A percentile compares a stretch with the other conserved stretches of the same genome.
phyloP scores from a whole-genome alignment of 1,139 yeast genomes.

The Blastobotrys ciferrii region DNA sequence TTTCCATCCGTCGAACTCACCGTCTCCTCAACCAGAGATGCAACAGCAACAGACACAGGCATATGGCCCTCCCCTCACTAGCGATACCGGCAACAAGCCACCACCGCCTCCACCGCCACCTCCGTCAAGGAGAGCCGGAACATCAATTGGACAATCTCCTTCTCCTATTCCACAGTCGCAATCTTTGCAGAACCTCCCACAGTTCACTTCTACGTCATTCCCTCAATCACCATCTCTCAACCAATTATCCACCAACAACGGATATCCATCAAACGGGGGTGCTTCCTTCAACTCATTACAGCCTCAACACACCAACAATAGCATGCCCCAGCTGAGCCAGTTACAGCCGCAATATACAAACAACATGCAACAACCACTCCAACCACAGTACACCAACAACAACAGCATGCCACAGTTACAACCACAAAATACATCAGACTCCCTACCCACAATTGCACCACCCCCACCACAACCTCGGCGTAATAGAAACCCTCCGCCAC shows the following conservation, averaged over 20 bases:
- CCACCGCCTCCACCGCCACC: constrained; percentile 10
- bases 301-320: background rate
- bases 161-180: constrained; percentile 4
- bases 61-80: background rate
- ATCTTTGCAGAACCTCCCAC: constrained; percentile 2
- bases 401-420: constrained; percentile 19
- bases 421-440: constrained; percentile 10
- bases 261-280: background rate
- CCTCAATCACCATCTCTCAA: constrained; percentile 11
- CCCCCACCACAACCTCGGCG: constrained; percentile 28
- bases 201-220: constrained; percentile 6
- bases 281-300: background rate
- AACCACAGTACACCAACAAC: constrained; percentile 7
- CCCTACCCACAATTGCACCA: constrained; percentile 22
- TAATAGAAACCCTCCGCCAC: constrained; percentile 16
- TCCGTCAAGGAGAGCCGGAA: constrained; percentile 14
- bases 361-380: constrained; percentile 4
- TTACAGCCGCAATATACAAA: background rate
- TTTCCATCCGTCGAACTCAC: constrained; percentile 17
- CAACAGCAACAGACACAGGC: background rate
- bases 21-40: constrained; percentile 19
- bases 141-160: constrained; percentile 1
- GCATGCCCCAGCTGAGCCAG: background rate
- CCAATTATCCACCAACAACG: background rate
- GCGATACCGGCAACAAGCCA: background rate